Base-by-base conservation (phyloP, 1,139 yeast species). In the Yamadazyma trypodendri region DNA sequence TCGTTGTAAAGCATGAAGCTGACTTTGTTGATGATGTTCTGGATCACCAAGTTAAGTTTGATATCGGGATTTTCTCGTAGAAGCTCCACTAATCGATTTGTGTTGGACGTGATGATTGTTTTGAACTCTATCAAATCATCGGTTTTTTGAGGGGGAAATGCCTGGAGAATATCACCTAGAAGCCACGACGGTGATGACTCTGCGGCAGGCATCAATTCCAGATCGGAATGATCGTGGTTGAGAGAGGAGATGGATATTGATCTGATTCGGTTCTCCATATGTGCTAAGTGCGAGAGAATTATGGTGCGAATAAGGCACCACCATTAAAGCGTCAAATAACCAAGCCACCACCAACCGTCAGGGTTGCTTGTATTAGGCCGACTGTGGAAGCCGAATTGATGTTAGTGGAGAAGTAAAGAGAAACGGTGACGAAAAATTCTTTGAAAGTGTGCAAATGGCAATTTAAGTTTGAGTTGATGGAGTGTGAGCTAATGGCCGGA, bases 11-110 rank as follows among this genome's bases (percentile, higher is more conserved):
- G 61, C 60, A 88, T 68, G 29, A 74, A 72, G 49, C 79, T 83
- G 15, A 89, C 68, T 33, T 79, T 71, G 41, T 68, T 68, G 30
- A 86, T 69, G 36, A 87, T 77, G 4, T 81, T 78, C 20, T 79
- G 69, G 37, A 87, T 60, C 2, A 77, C 80, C 23, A 88, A 63
- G 41, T 88, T 95, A 34, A 75, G 67, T 51, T 81, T 77, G 31
- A 89, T 65, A 16, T 69, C 66, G 0, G 94, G 88, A 49, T 83
- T 68, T 22, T 72, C 62, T 29, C 66, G 71, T n/a, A 88, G 61
- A 12, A 87, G 51, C 2, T 61, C 53, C 0, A 83, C 81, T 29
- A 88, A 62, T 31, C 75, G 82, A 52, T 87, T 85, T 2, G 90
- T 80, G 40, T 74, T 75, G 16, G 72, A 61, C 2, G 84, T 70